Evolutionary conservation across 306 rosid species (phyloP).

Genomic region (Quercus parvula): DNA sequence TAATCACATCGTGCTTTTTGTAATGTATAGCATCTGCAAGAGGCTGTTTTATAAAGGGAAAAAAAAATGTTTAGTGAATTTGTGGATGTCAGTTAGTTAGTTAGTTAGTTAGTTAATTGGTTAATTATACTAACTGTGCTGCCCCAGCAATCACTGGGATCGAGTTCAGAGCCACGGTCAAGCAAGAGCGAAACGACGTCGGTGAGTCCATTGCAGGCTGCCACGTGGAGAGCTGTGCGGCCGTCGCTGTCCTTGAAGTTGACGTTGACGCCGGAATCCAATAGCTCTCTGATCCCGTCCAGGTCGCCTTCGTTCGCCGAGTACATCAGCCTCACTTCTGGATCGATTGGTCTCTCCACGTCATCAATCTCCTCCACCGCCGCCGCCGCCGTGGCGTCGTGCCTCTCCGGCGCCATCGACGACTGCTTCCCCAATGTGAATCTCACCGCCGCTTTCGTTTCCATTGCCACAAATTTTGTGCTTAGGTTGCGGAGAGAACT

Average conservation of each 20-base stretch:
- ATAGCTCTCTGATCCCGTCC: constrained; percentile 69
- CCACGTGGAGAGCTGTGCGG: constrained; percentile 85
- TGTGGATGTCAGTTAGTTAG: no score
- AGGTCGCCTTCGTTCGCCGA: constrained; percentile 72
- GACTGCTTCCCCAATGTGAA: constrained; percentile 79
- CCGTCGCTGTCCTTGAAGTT: not conserved
- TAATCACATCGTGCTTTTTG: constrained; percentile 64
- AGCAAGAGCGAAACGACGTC: constrained; percentile 71
- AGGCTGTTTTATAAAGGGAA: constrained; percentile 46
- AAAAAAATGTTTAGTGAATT: no score
- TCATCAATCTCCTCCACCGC: not conserved
- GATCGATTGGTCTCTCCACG: constrained; percentile 38
- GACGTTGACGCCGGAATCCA: constrained; percentile 63
- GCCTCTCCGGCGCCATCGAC: constrained; percentile 70
- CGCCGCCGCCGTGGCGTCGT: no score
- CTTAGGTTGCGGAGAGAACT: no score
- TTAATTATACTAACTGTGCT: constrained; percentile 54
- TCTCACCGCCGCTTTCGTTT: constrained; percentile 51
- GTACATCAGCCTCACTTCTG: constrained; percentile 73
- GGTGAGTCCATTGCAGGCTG: constrained; percentile 68
- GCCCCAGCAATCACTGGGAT: constrained; percentile 79
- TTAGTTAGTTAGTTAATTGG: no score
- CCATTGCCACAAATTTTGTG: constrained; percentile 35
- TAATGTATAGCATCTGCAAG: constrained; percentile 84
- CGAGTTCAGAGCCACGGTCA: constrained; percentile 61